Base-by-base conservation (phyloP, 495 filamentous ascomycete genomes). In the Aspergillus bridgeri region DNA sequence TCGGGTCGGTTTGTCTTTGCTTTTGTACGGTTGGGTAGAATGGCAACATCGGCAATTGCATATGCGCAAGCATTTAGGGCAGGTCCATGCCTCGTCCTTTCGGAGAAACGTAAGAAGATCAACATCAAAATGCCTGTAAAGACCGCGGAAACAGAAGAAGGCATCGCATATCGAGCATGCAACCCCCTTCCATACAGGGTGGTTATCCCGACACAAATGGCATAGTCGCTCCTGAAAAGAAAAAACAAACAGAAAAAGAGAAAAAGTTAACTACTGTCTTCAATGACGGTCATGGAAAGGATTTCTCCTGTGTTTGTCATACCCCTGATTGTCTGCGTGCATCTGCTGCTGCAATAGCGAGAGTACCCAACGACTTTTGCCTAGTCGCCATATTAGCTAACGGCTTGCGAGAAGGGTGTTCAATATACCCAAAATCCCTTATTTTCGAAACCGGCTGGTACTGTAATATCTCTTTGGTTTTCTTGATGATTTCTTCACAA, bases 21-120 rank as follows among this genome's bases (percentile, higher is more conserved):
- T 61, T n/a, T 57, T 44, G 47, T 66, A 66, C 22, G 58, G 64
- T 3, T 58, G 48, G 17, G 45, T 9, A 43, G 61, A 61, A 50
- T 60, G 64, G 42, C 64, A 66, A 27, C 58, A 63, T 21, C 60
- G 60, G 19, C 64, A 66, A 29, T 63, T 66, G 56, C 64, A 66
- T 7, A 55, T 22, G 21, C 60, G 58, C 2, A 53, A 57, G 45
- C 60, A 66, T 53, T 66, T 66, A 1, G 58, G 60, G 19, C 64
- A 66, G 11, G 18, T 3, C 64, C 64, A 66, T 8, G 55, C 21
- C 0, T 59, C 46, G 1, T 20, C 15, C 8, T 51, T 47, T 25
- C 60, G 54, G 9, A 66, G 42, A 18, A 61, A 57, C 5, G 48
- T 15, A 11, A 63, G 52, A 4, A 63, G 33, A 15, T 66, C 60